A percentile compares a stretch with the other conserved stretches of the same genome.
phyloP scores from a whole-genome alignment of 306 rosid species.

The Benincasa hispida region DNA sequence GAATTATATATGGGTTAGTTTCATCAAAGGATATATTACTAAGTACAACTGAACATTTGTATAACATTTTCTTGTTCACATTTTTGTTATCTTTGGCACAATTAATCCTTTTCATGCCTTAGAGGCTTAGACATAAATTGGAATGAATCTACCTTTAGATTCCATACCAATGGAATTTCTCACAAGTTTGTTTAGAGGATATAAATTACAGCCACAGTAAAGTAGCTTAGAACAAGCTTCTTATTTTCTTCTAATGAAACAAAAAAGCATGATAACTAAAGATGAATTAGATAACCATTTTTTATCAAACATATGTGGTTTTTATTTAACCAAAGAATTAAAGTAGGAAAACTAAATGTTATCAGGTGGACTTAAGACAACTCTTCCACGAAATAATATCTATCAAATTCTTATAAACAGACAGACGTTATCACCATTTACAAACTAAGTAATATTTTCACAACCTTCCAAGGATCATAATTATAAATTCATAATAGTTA shows the following conservation, averaged over 20 bases:
- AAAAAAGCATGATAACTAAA: no score
- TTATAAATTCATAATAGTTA: not conserved
- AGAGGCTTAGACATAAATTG: not conserved
- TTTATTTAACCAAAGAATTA: no score
- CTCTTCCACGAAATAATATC: not conserved
- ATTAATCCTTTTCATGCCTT: not conserved
- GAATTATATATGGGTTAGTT: not conserved
- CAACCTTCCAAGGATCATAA: not conserved
- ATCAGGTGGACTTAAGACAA: no score
- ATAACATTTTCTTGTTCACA: not conserved
- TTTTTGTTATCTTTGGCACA: not conserved
- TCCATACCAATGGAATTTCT: not conserved
- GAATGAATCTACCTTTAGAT: not conserved
- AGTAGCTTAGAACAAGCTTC: no score
- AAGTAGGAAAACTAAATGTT: no score
- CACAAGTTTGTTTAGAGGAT: not conserved
- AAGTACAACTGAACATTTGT: not conserved
- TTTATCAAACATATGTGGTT: no score
- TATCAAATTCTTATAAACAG: not conserved
- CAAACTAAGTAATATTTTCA: not conserved
- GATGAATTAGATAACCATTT: no score
- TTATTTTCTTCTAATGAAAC: not conserved
- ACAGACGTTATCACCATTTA: not conserved
- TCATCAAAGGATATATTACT: not conserved
- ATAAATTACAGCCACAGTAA: not conserved